These are phyloP conservation scores for Pueraria montana DNA, from an alignment of 306 rosid species.

Conservation along the genomic window DNA sequence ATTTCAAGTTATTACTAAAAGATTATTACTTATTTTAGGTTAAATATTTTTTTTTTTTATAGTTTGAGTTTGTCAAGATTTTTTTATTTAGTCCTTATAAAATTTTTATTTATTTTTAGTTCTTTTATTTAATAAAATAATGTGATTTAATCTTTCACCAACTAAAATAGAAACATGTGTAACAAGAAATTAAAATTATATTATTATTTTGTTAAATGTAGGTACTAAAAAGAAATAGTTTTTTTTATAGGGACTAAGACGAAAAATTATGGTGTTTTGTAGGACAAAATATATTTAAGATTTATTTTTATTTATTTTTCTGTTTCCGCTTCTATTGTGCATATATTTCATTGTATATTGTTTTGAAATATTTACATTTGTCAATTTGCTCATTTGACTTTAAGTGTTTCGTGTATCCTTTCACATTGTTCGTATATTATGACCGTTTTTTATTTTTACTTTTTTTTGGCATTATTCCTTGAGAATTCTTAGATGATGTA, in stretches of 20 bases:
- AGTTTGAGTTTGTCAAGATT: not conserved
- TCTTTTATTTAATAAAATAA: not conserved
- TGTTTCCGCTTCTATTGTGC: conserved; percentile 1
- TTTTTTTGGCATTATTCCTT: not conserved
- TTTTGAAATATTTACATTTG: conserved; percentile 1
- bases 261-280: not conserved
- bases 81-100: not conserved
- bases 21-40: not conserved
- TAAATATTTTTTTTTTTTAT: not conserved
- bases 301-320: not conserved
- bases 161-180: not conserved
- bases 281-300: not conserved
- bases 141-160: not conserved
- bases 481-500: not conserved
- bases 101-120: not conserved
- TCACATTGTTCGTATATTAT: not conserved
- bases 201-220: not conserved
- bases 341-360: not conserved
- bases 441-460: not conserved
- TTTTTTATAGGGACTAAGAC: not conserved
- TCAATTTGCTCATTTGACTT: not conserved
- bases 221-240: not conserved
- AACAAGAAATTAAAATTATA: not conserved
- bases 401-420: not conserved
- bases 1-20: not conserved